Conservation (phyloP, 2,329 filamentous ascomycete genomes). For the Lasiodiplodia gonubiensis region DNA sequence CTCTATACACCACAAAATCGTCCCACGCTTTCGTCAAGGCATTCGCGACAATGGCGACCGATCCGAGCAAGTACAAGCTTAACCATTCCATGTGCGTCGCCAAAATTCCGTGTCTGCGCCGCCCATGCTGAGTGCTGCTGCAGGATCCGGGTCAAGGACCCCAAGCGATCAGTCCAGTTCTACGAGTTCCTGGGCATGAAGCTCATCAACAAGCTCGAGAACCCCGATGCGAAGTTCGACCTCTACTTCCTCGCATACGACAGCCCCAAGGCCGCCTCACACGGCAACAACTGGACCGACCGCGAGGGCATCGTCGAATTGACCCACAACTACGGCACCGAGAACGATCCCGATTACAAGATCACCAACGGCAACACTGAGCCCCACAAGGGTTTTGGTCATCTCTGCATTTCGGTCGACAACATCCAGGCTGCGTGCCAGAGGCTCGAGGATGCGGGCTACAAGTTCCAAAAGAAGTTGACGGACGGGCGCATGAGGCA, state of each 20-base stretch:
- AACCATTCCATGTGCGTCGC: constrained; percentile 60
- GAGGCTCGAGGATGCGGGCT: constrained; percentile 86
- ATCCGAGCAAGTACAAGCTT: constrained; percentile 68
- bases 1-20: constrained; percentile 26
- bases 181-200: constrained; percentile 93
- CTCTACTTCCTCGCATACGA: constrained; percentile 96
- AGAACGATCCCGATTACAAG: constrained; percentile 79
- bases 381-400: constrained; percentile 80
- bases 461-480: constrained; percentile 94
- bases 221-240: constrained; percentile 89
- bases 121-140: constrained; percentile 15
- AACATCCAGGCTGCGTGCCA: constrained; percentile 86
- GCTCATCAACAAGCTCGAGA: constrained; percentile 77
- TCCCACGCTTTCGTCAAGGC: constrained; percentile 32
- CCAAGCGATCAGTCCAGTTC: constrained; percentile 81
- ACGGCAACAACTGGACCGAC: constrained; percentile 76
- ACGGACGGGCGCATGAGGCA: constrained; percentile 70
- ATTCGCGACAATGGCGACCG: constrained; percentile 60
- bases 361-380: constrained; percentile 91
- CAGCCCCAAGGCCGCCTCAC: constrained; percentile 73
- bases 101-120: neutral
- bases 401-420: constrained; percentile 74
- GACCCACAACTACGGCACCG: constrained; percentile 84
- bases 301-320: constrained; percentile 91
- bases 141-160: constrained; percentile 94